Percentiles rank a stretch among this genome's conserved stretches.
Conservation (phyloP, 164 flowering plant species). For the Macadamia integrifolia region DNA sequence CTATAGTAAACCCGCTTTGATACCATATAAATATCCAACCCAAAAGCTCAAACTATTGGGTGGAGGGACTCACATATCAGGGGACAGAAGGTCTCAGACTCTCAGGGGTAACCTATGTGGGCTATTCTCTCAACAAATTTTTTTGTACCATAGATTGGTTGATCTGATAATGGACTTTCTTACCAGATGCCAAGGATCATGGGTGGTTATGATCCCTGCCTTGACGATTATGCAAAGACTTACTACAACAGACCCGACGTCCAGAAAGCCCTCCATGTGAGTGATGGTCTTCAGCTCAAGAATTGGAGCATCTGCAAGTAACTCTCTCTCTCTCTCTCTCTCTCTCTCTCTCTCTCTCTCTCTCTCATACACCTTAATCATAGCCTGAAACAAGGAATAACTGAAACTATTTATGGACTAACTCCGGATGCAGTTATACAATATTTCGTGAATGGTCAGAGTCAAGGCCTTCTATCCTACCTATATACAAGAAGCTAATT, state of each 20-base stretch:
- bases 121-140: too few species aligned
- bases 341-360: constrained; percentile 15
- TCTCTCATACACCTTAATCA: neutral
- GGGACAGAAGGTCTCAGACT: too few species aligned
- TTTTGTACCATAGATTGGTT: too few species aligned
- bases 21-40: too few species aligned
- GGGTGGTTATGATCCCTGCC: constrained; percentile 95
- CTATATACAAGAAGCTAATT: constrained; percentile 83
- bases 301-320: constrained; percentile 98
- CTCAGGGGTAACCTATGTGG: too few species aligned
- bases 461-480: constrained; percentile 65
- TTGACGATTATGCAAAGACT: constrained; percentile 56
- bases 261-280: constrained; percentile 87
- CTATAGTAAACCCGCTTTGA: too few species aligned
- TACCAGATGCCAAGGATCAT: constrained; percentile 71
- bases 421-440: constrained; percentile 41
- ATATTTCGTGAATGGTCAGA: constrained; percentile 54
- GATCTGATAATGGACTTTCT: neutral
- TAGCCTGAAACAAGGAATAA: neutral
- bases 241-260: constrained; percentile 84
- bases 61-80: too few species aligned
- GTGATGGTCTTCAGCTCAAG: constrained; percentile 49
- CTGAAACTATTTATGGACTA: neutral
- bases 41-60: too few species aligned
- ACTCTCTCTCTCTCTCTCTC: constrained; percentile 10